phyloP scores from a whole-genome alignment of 2,329 filamentous ascomycete genomes.

The Verticillium longisporum region DNA sequence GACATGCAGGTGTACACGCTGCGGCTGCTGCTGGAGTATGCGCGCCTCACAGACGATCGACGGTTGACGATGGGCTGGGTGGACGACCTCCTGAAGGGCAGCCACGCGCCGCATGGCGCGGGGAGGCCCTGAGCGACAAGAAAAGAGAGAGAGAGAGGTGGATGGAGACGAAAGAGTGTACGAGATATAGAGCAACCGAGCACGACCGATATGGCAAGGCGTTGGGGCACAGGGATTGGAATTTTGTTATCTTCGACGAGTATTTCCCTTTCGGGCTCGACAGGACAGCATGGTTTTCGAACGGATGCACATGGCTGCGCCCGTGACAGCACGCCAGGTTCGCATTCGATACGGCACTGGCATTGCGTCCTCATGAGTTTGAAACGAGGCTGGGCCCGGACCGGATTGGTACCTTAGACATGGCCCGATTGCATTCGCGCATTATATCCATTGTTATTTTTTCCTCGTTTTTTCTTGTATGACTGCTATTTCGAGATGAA shows the following conservation, averaged over 20 bases:
- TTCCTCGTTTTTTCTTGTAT: not conserved
- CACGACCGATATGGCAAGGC: not conserved
- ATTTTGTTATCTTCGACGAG: not conserved
- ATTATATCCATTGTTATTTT: not conserved
- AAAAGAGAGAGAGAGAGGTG: too few species aligned
- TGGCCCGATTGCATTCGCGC: not conserved
- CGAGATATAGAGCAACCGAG: not conserved
- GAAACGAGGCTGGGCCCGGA: not conserved
- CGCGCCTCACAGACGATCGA: conserved; percentile 43
- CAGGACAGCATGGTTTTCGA: not conserved
- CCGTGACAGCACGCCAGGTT: not conserved
- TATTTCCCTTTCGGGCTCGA: not conserved
- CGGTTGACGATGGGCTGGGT: conserved; percentile 50
- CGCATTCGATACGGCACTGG: not conserved
- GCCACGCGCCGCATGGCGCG: not conserved
- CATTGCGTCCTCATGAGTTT: not conserved
- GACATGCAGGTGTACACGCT: conserved; percentile 69
- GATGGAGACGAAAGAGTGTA: not conserved
- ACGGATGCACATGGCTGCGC: not conserved
- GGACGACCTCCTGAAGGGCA: conserved; percentile 31
- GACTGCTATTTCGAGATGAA: not conserved
- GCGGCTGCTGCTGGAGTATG: conserved; percentile 59
- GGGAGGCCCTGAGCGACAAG: too few species aligned
- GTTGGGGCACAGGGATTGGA: not conserved
- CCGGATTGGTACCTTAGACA: not conserved